These are phyloP conservation scores for Phytopythium sindhum DNA, from an alignment of 352 stramenopile species.

Conservation along the genomic window DNA sequence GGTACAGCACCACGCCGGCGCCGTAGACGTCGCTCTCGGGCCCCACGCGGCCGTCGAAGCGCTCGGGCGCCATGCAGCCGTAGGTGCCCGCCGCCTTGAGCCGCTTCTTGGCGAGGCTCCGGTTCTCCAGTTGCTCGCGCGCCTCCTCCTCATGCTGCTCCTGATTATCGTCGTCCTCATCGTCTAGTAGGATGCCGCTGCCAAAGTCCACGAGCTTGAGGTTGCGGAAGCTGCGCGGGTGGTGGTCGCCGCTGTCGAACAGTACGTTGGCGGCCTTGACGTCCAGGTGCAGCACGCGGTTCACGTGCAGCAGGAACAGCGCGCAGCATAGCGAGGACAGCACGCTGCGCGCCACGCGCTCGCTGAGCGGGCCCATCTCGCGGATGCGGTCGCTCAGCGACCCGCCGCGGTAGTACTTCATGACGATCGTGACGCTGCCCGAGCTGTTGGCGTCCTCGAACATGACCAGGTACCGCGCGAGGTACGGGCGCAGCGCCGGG, in stretches of 20 bases:
- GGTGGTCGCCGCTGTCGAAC: conserved; percentile 36
- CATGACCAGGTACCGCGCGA: conserved; percentile 52
- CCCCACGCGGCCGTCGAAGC: conserved; percentile 45
- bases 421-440: conserved; percentile 52
- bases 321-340: conserved; percentile 43
- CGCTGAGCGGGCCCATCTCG: conserved; percentile 23
- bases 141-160: background rate
- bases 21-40: conserved; percentile 61
- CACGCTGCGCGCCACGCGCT: conserved; percentile 33
- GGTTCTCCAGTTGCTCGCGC: background rate
- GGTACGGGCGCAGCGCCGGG: conserved; percentile 33
- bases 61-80: conserved; percentile 65
- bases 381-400: conserved; percentile 48
- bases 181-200: conserved; percentile 27
- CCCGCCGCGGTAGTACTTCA: conserved; percentile 58
- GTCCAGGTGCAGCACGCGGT: conserved; percentile 57
- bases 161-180: background rate
- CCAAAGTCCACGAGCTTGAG: conserved; percentile 74
- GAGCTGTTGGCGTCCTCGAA: conserved; percentile 48
- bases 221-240: conserved; percentile 30
- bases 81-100: conserved; percentile 38
- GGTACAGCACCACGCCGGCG: conserved; percentile 53
- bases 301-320: conserved; percentile 44
- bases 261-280: conserved; percentile 66
- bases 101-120: conserved; percentile 1